Base-by-base conservation (phyloP, 108 stramenopile species). In the Cyclostephanos invisitatus region DNA sequence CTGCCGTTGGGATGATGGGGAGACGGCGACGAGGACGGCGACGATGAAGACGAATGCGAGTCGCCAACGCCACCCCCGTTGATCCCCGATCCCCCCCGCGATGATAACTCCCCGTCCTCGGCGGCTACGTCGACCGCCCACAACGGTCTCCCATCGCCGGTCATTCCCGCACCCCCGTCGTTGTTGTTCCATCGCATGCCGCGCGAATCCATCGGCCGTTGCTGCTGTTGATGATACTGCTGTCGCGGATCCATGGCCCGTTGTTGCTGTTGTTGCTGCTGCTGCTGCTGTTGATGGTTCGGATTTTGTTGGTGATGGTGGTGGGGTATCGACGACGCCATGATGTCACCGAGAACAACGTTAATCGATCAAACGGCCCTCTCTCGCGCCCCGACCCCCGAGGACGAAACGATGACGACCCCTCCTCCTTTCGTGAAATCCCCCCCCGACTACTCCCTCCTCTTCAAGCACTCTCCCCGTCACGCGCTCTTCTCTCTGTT, bases 21-120 rank as follows among this genome's bases (percentile, higher is more conserved):
- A 2, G 32, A 32, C 32, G 32, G 4, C 32, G 32, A 32, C 32
- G 32, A 32, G 3, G 32, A 32, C 32, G 4, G 32, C 32, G 32
- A 32, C 32, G 54, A 54, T 0, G 37, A 54, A 17, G 55, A 55
- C 35, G 35, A 53, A 42, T 68, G 48, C 50, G 32, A 29, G 7
- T 32, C 28, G 7, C 42, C 62, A 36, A 20, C 61, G 22, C 38
- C 62, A 7, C 21, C 22, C 35, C 62, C 42, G 3, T 10, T 32
- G 32, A 32, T 4, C 3, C 32, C 32, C 32, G 32, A 32, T 4
- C 32, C 32, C 2, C 32, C 32, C 2, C 32, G 32, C 32, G 32
- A 32, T 32, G 4, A 5, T n/a, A 53, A 36, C 37, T 53, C 68
- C 36, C 51, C 68, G 18, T 68, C 58, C 17, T 59, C 58, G 7